Percentiles rank a stretch among this genome's conserved stretches.
phyloP scores from a whole-genome alignment of 2,329 filamentous ascomycete species.

The Neocatenulostroma microsporum region DNA sequence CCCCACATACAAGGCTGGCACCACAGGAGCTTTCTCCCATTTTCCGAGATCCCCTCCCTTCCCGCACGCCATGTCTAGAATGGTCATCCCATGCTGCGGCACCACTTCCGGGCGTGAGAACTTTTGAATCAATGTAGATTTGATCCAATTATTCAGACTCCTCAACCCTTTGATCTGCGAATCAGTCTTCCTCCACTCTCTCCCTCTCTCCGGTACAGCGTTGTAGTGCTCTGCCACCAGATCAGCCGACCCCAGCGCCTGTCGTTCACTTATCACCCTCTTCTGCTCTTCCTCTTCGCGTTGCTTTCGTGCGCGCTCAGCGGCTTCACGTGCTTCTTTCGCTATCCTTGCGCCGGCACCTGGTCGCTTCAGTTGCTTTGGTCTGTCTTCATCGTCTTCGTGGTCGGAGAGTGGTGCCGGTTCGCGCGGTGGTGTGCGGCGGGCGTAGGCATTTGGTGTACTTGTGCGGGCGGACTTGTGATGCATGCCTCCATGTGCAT shows the following conservation, averaged over 20 bases:
- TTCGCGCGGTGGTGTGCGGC: conserved; percentile 25
- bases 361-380: conserved; percentile 32
- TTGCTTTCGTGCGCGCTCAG: conserved; percentile 38
- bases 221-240: conserved; percentile 94
- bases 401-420: conserved; percentile 8
- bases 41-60: conserved; percentile 94
- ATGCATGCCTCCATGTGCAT: too few species aligned
- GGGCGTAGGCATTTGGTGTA: conserved; percentile 27
- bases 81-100: conserved; percentile 57
- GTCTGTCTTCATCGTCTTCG: conserved; percentile 16
- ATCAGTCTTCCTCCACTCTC: conserved; percentile 90
- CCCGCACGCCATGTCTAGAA: conserved; percentile 91
- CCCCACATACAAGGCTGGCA: conserved; percentile 87
- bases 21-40: conserved; percentile 89
- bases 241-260: conserved; percentile 41
- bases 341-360: conserved; percentile 50
- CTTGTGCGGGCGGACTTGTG: conserved; percentile 17
- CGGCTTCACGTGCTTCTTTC: conserved; percentile 60
- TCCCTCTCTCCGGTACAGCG: conserved; percentile 81
- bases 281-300: conserved; percentile 2
- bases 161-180: conserved; percentile 91
- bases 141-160: conserved; percentile 98
- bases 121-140: conserved; percentile 94
- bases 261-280: too few species aligned
- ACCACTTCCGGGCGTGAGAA: conserved; percentile 53